These are phyloP conservation scores for Niebla homalea DNA, from an alignment of 495 filamentous ascomycete species.

Conservation along the genomic window DNA sequence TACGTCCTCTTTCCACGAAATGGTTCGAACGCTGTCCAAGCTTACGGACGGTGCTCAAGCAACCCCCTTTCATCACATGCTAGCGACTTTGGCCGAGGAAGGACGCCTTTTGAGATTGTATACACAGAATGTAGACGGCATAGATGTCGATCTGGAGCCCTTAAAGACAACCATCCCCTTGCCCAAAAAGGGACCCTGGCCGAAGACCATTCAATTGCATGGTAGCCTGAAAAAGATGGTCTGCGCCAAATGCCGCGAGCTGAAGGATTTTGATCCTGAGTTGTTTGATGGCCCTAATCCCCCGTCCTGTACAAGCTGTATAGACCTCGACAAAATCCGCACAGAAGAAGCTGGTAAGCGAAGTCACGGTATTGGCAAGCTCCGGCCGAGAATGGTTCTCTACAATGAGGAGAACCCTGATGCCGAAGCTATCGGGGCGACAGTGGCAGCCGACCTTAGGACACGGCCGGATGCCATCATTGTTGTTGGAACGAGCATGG, in stretches of 20 bases:
- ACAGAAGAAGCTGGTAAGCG: slow-evolving; percentile 69
- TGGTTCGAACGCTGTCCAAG: slow-evolving; percentile 79
- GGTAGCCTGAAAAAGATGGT: slow-evolving; percentile 92
- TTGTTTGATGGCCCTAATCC: slow-evolving; percentile 74
- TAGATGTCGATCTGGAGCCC: slow-evolving; percentile 75
- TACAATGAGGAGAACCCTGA: slow-evolving; percentile 98
- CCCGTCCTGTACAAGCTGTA: slow-evolving; percentile 68
- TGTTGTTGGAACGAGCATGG: slow-evolving; percentile 88
- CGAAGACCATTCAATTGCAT: slow-evolving; percentile 83
- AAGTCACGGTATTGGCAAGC: slow-evolving; percentile 82
- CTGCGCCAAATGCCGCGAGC: slow-evolving; percentile 76
- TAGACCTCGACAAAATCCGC: slow-evolving; percentile 60
- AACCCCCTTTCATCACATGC: slow-evolving; percentile 84
- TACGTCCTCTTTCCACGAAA: slow-evolving; percentile 82
- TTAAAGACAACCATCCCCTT: slow-evolving; percentile 66
- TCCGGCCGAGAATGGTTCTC: slow-evolving; percentile 85
- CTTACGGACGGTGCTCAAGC: slow-evolving; percentile 62
- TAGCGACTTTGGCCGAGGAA: slow-evolving; percentile 80
- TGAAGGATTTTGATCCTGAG: slow-evolving; percentile 60
- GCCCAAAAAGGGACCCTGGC: slow-evolving; percentile 74
- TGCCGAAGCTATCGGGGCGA: slow-evolving; percentile 85
- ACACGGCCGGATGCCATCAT: slow-evolving; percentile 80
- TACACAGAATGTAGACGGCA: slow-evolving; percentile 89
- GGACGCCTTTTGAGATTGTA: slow-evolving; percentile 85
- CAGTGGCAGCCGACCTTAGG: slow-evolving; percentile 70